Percentiles rank a stretch among this genome's conserved stretches.
Evolutionary conservation across 2,329 filamentous ascomycete species (phyloP).

Genomic region (Epicoccum sorghinum): DNA sequence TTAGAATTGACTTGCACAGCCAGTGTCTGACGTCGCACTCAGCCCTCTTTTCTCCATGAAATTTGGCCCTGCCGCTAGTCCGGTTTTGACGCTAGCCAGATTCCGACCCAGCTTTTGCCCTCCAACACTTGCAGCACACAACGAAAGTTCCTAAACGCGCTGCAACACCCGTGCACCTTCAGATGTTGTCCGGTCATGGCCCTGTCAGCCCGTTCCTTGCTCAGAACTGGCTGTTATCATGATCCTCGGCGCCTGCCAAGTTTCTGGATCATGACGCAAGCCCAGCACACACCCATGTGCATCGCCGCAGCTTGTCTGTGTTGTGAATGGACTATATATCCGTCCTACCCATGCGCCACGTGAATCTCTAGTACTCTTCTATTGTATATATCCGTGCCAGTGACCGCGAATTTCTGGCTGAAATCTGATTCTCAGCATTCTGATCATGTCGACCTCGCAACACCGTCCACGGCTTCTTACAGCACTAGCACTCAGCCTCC

Average conservation of each 20-base stretch:
- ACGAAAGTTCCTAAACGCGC: background rate
- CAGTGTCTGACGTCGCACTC: background rate
- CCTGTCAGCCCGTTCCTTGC: no score
- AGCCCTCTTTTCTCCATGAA: background rate
- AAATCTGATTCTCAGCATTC: background rate
- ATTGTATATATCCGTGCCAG: background rate
- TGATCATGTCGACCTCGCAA: background rate
- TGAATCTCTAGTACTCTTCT: background rate
- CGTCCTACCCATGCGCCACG: conserved; percentile 3
- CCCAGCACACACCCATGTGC: conserved; percentile 33
- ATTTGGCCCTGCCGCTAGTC: conserved; percentile 4
- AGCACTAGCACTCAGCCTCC: conserved; percentile 11
- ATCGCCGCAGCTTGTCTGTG: conserved; percentile 22
- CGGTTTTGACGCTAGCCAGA: background rate
- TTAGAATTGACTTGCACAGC: background rate
- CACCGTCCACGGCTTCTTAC: conserved; percentile 6
- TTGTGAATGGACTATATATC: conserved; percentile 15
- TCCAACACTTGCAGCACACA: background rate
- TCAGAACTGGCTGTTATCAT: conserved; percentile 7
- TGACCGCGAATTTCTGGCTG: background rate
- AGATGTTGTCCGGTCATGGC: background rate
- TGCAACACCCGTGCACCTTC: background rate
- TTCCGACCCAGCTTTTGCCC: conserved; percentile 1
- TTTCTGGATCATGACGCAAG: conserved; percentile 40
- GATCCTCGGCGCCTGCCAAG: conserved; percentile 31